Base-by-base conservation (phyloP, 352 stramenopile genomes). In the Phytophthora pluvialis region DNA sequence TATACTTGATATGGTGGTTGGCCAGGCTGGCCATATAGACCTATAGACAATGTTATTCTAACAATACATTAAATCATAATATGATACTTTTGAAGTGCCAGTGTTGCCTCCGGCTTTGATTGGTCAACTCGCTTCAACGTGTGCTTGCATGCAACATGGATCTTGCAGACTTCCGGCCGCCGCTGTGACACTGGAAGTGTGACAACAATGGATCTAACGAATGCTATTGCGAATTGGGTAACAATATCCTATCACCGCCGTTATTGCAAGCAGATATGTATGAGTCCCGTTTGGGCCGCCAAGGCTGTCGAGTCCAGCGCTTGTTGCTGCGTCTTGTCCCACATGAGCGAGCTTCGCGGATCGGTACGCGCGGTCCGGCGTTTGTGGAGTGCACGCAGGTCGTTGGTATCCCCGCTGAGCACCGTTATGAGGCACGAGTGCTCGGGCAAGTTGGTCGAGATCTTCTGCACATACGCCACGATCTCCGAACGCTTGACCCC, bases 341-440 rank as follows among this genome's bases (percentile, higher is more conserved):
- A 95, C 56, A 86, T 69, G 21, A 95, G 67, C 46, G 87, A 91
- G 50, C 77, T 88, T 2, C 86, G 77, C 33, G 85, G 85, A 50
- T 95, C 86, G 10, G 75, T 81, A 15, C 85, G 85, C 15, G 87
- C 90, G 28, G 82, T 93, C 42, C 87, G 83, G 31, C 89, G 73
- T 57, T 93, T 90, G 72, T 95, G 85, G 31, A 94, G 65, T 39
- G 83, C 81, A 6, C 85, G 83, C 12, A 95, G 59, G 39, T 84
- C 71, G 11, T 53, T 81, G 16, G 77, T 85, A 54, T 84, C 74
- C 11, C 81, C 77, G 1, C 61, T 73, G 1, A 87, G 52, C 32
- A 94, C 66, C 13, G 90, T 75, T 8, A 95, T 25, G 4, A 95
- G 63, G 51, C 81, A 83, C 42, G 80, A 73, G n/a, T 81, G 67